Evolutionary conservation across 139 green algal species (phyloP).

Genomic region (Zygnema circumcarinatum): DNA sequence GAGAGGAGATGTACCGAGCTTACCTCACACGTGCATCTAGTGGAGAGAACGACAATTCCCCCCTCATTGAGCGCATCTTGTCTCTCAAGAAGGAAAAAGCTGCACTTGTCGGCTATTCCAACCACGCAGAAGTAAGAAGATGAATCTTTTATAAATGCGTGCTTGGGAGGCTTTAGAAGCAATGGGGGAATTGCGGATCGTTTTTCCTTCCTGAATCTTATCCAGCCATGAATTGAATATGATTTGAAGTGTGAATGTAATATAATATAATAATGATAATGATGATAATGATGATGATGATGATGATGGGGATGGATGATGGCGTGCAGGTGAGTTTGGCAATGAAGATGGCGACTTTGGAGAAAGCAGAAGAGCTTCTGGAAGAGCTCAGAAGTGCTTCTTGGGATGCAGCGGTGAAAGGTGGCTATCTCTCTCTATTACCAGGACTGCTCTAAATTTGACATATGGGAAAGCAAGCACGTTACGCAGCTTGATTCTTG

Average conservation of each 20-base stretch:
- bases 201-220: too few relatives aligned
- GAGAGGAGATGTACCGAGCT: conserved; percentile 94
- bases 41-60: conserved; percentile 84
- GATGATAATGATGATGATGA: too few relatives aligned
- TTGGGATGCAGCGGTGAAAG: conserved; percentile 65
- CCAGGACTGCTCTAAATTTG: not conserved
- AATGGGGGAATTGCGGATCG: too few relatives aligned
- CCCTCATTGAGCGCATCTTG: conserved; percentile 87
- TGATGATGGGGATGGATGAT: too few relatives aligned
- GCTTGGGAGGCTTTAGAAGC: too few relatives aligned
- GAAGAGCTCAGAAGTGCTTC: conserved; percentile 86
- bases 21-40: conserved; percentile 81
- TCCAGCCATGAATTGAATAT: too few relatives aligned
- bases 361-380: conserved; percentile 82
- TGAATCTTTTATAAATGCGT: conserved; percentile 1
- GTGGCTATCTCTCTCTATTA: not conserved
- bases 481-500: not conserved
- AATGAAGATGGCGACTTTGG: conserved; percentile 63
- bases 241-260: too few relatives aligned
- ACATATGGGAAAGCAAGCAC: not conserved
- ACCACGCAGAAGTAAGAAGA: conserved; percentile 76
- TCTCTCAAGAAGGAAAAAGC: conserved; percentile 85
- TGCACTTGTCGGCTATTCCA: conserved; percentile 86
- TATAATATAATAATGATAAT: too few relatives aligned
- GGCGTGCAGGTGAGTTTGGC: conserved; percentile 36